Percentiles rank a stretch among this genome's conserved stretches.
Conservation (phyloP, 331 rosid species). For the Acacia concinna region DNA sequence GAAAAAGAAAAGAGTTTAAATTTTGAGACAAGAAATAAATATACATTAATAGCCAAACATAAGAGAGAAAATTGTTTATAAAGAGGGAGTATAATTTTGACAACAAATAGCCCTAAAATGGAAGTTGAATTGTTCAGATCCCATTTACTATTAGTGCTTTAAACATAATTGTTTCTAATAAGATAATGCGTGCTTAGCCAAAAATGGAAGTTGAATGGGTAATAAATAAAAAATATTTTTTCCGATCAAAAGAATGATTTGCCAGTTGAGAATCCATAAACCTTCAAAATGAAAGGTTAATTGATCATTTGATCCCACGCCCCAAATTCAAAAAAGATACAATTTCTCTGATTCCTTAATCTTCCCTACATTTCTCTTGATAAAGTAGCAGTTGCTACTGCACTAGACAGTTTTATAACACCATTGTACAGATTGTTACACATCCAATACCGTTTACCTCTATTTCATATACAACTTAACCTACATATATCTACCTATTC, state of each 20-base stretch:
- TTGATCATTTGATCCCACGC: not conserved
- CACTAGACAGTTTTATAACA: not conserved
- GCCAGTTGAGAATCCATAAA: not conserved
- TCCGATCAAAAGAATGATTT: not conserved
- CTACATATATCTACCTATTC: not conserved
- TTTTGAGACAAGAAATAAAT: too few relatives aligned
- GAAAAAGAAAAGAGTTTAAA: too few relatives aligned
- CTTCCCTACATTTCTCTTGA: not conserved
- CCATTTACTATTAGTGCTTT: too few relatives aligned
- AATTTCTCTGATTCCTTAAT: not conserved
- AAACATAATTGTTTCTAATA: accelerated
- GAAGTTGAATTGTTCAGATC: too few relatives aligned
- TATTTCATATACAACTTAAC: constrained; percentile 33
- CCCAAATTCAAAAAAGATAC: not conserved
- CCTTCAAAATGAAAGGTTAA: not conserved
- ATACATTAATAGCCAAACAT: too few relatives aligned
- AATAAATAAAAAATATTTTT: too few relatives aligned
- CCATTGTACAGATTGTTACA: not conserved
- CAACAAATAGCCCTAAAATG: too few relatives aligned
- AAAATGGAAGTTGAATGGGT: too few relatives aligned
- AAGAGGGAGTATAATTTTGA: too few relatives aligned
- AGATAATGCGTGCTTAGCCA: too few relatives aligned
- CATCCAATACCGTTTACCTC: not conserved
- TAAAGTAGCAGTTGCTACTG: not conserved
- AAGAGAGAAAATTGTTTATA: too few relatives aligned